phyloP scores from a whole-genome alignment of 768 basidiomycete genomes.

The Suillus clintonianus region DNA sequence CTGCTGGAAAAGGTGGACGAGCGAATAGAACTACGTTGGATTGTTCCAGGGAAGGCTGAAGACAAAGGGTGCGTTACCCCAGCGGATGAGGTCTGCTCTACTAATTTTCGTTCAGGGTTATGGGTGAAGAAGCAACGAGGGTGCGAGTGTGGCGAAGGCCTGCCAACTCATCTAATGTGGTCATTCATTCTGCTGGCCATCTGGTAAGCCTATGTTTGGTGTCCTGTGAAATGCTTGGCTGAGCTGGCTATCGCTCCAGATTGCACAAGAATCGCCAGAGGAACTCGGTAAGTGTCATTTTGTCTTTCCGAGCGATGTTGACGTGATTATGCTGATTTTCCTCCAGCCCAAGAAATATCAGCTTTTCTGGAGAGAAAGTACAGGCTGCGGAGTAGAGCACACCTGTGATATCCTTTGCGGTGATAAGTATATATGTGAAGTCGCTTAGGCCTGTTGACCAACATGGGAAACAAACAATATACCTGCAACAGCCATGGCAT shows the following conservation, averaged over 20 bases:
- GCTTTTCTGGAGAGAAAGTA: slow-evolving; percentile 21
- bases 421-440: background rate
- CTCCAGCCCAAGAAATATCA: slow-evolving; percentile 26
- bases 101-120: slow-evolving; percentile 13
- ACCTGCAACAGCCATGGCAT: background rate
- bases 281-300: slow-evolving; percentile 24
- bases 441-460: background rate
- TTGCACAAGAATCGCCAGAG: slow-evolving; percentile 27
- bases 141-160: slow-evolving; percentile 31
- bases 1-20: slow-evolving; percentile 26
- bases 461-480: background rate
- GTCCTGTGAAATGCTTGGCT: background rate
- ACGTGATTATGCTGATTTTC: background rate
- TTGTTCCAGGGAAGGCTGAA: slow-evolving; percentile 20
- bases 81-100: background rate
- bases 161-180: slow-evolving; percentile 27
- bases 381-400: slow-evolving; percentile 6
- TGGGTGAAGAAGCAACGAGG: slow-evolving; percentile 9
- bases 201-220: slow-evolving; percentile 21
- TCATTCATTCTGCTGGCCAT: slow-evolving; percentile 29
- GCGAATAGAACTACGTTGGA: slow-evolving; percentile 27
- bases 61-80: slow-evolving; percentile 13
- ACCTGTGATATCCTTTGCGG: background rate
- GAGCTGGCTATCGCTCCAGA: slow-evolving; percentile 12
- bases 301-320: background rate